phyloP scores from a whole-genome alignment of 768 basidiomycete species.

The Pisolithus tinctorius region DNA sequence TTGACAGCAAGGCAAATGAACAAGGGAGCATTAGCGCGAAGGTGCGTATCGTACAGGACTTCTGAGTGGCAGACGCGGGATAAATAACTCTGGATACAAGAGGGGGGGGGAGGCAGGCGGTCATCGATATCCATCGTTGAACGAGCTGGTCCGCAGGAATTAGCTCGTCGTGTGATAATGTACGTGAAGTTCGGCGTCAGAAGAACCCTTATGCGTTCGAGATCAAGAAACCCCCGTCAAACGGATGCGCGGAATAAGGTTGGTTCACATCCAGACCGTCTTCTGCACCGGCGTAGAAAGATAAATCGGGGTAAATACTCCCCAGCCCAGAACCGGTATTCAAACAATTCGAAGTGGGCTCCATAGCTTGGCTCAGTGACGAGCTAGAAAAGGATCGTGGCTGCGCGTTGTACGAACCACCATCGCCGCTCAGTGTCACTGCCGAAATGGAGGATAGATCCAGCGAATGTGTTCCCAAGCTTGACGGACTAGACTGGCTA shows the following conservation, averaged over 20 bases:
- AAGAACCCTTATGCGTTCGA: slow-evolving; percentile 15
- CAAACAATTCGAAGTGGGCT: neutral
- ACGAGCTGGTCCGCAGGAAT: slow-evolving; percentile 7
- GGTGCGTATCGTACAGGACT: no score
- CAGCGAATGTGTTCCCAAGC: slow-evolving; percentile 20
- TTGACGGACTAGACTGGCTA: slow-evolving; percentile 24
- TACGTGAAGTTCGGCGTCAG: slow-evolving; percentile 2
- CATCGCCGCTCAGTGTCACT: slow-evolving; percentile 9
- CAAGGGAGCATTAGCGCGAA: no score
- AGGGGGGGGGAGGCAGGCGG: neutral
- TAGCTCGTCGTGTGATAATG: slow-evolving; percentile 15
- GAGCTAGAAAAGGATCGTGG: slow-evolving; percentile 17
- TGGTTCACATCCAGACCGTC: slow-evolving; percentile 15
- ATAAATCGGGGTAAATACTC: slow-evolving; percentile 19
- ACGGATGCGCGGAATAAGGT: slow-evolving; percentile 13
- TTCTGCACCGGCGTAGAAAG: slow-evolving; percentile 19
- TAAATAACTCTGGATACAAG: neutral
- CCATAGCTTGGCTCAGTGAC: slow-evolving; percentile 4
- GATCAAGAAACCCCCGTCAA: slow-evolving; percentile 18
- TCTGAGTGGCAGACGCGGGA: neutral
- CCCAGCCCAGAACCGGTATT: slow-evolving; percentile 10
- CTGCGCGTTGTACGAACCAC: slow-evolving; percentile 6
- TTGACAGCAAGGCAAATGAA: no score
- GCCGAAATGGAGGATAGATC: slow-evolving; percentile 20
- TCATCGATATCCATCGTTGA: neutral